A percentile compares a stretch with the other conserved stretches of the same genome.
phyloP scores from a whole-genome alignment of 768 basidiomycete genomes.

The Boletus subcaerulescens region DNA sequence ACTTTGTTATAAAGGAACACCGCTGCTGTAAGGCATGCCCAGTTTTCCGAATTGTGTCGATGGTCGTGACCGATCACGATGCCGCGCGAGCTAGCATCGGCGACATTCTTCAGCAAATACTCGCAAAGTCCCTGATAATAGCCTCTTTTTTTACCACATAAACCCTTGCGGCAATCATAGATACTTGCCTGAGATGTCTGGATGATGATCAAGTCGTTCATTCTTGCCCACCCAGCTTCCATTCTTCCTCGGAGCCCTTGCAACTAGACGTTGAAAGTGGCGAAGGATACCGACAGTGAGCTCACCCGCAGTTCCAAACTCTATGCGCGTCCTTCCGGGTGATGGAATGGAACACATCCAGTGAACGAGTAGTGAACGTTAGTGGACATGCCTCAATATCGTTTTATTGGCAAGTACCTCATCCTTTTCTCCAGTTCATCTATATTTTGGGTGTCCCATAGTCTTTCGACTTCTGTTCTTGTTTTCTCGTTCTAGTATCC shows the following conservation, averaged over 20 bases:
- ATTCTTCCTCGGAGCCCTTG: conserved; percentile 75
- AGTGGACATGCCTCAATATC: not conserved
- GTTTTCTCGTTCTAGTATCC: conserved; percentile 38
- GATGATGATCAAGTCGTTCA: conserved; percentile 85
- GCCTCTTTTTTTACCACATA: not conserved
- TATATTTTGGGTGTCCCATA: conserved; percentile 30
- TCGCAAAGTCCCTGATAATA: conserved; percentile 65
- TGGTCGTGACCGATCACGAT: conserved; percentile 88
- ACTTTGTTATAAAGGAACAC: conserved; percentile 63
- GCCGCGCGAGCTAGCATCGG: conserved; percentile 54
- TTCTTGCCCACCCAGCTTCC: conserved; percentile 88
- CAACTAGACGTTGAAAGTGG: not conserved
- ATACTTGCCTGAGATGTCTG: conserved; percentile 71
- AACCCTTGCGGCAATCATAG: not conserved
- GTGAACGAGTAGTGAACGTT: not conserved
- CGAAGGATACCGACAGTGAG: not conserved
- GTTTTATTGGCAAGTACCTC: conserved; percentile 28
- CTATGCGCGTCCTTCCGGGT: conserved; percentile 58
- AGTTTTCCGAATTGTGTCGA: conserved; percentile 72
- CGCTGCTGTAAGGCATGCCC: conserved; percentile 72
- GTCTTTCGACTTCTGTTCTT: conserved; percentile 32
- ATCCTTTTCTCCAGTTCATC: conserved; percentile 41
- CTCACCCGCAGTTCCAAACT: conserved; percentile 85
- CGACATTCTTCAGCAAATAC: conserved; percentile 57
- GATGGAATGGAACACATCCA: not conserved